Evolutionary conservation across 2,329 filamentous ascomycete species (phyloP), one percentile per base, ranked within the genome.

Genomic region (Nigrospora sphaerica): DNA sequence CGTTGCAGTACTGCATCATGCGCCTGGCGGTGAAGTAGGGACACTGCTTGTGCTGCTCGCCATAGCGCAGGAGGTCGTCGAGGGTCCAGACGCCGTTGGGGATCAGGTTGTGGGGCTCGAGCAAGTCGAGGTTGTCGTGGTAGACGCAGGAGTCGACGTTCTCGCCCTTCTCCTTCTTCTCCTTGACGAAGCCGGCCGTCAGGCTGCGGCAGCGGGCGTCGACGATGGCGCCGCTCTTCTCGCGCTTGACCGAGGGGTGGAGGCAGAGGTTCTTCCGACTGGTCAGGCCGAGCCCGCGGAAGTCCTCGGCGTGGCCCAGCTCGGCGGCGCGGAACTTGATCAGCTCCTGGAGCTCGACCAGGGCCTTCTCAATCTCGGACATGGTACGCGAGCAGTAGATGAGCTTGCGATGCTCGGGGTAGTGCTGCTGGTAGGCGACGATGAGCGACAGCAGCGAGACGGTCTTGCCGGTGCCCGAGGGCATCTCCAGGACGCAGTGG

Each of bases 301-400:
- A 98, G 16, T 98, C 92, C 66, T 98, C 93, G 52, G 86, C 85
- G 49, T 85, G 76, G 1, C 93, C 93, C n/a, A 98, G 78, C 64
- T 96, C 82, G 52, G 95, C 80, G 6, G 88, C 74, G 14, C 93
- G 86, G 61, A 95, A 97, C 62, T 95, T 95, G 91, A 98, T 98
- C 45, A 98, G 70, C 19, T 83, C 84, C 64, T 93, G 90, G 57
- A 98, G 66, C 67, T 98, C 93, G 11, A 88, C 88, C 44, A 98
- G 69, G 0, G 95, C 93, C 69, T 98, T 98, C 64, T 98, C 93
- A 60, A 98, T 98, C 71, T 98, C 93, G 34, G 93, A 98, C 91
- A 98, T 98, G 47, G 93, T 98, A 83, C 93, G 90, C 52, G 93
- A 98, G 73, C 93, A 98, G 69, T 98, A 98, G 46, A 98, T 96